Evolutionary conservation across 768 basidiomycete species (phyloP), one percentile per base, ranked within the genome.

Genomic region (Chiua virens): DNA sequence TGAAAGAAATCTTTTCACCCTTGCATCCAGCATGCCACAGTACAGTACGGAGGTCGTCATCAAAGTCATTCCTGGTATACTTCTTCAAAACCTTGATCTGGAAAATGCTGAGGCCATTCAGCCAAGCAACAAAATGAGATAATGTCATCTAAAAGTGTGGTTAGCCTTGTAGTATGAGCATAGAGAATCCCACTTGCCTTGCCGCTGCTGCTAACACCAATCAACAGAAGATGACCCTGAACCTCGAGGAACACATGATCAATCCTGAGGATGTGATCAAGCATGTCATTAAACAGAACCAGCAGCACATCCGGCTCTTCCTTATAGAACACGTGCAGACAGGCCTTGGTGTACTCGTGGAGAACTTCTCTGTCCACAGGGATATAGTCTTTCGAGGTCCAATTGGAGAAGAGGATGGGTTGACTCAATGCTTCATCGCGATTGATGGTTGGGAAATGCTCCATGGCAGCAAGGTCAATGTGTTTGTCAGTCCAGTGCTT

Each of bases 51-150:
- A 99, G 77, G 68, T 99, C 97, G 57, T 99, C 96, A 59, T 99
- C 97, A 61, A 99, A 99, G 69, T 99, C 97, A 15, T 95, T 95
- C 20, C 92, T 95, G 2, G 93, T 97, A 68, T 99, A 99, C 67
- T 94, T 96, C 76, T 98, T 99, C 21, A 96, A 98, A 5, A 98
- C 97, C 67, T 98, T 98, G 79, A 99, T 97, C 68, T 99, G 97
- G 81, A 97, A 99, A 58, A 99, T 95, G 66, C 91, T 97, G 47
- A 99, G 75, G 39, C 97, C 97, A 61, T 99, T 99, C 86, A 99
- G 98, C 97, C 97, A 99, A 0, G 97, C 97, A 25, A 99, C 97
- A 67, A 99, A 99, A 42, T 97, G 86, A 35, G 97, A 97, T 2
- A 99, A 73, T 0, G 95, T 99, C 4, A 97, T 99, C 97, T 98